phyloP scores from a whole-genome alignment of 2,329 filamentous ascomycete genomes.

The Xylariomycetidae sp. region DNA sequence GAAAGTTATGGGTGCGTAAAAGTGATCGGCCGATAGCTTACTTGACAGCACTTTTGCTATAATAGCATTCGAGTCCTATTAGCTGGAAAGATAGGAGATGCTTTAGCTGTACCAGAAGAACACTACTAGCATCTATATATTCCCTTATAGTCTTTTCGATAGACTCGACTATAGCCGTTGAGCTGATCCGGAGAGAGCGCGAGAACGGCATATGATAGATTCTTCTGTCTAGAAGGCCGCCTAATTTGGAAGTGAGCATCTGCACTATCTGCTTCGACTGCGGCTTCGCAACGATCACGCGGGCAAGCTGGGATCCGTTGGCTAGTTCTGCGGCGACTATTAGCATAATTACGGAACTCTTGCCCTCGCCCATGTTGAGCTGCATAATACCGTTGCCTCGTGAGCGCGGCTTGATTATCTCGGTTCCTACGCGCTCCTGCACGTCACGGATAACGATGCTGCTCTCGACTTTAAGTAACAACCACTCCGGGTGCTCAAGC shows the following conservation, averaged over 20 bases:
- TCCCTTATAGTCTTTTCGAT: slow-evolving; percentile 36
- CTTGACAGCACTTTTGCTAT: slow-evolving; percentile 21
- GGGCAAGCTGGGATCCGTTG: slow-evolving; percentile 43
- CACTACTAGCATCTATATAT: slow-evolving; percentile 45
- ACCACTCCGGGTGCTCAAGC: slow-evolving; percentile 47
- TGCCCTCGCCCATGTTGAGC: slow-evolving; percentile 68
- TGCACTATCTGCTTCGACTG: slow-evolving; percentile 57
- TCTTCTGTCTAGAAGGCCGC: slow-evolving; percentile 48
- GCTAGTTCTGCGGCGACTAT: slow-evolving; percentile 53
- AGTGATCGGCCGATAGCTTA: slow-evolving; percentile 27
- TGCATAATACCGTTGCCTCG: slow-evolving; percentile 52
- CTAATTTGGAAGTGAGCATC: slow-evolving; percentile 48
- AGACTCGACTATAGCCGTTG: slow-evolving; percentile 19
- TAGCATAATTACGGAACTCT: slow-evolving; percentile 64
- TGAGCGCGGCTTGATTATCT: slow-evolving; percentile 44
- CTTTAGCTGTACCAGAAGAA: slow-evolving; percentile 59
- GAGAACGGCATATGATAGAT: slow-evolving; percentile 57
- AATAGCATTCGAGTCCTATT: slow-evolving; percentile 49
- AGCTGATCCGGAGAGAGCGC: slow-evolving; percentile 35
- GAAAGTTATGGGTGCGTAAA: slow-evolving; percentile 37
- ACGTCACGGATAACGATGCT: slow-evolving; percentile 55
- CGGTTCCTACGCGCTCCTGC: slow-evolving; percentile 51
- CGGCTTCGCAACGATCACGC: slow-evolving; percentile 57
- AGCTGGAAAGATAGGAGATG: slow-evolving; percentile 60
- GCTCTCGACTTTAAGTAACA: slow-evolving; percentile 61